Evolutionary conservation across 2,329 filamentous ascomycete species (phyloP).

Genomic region (Alternaria sp.): DNA sequence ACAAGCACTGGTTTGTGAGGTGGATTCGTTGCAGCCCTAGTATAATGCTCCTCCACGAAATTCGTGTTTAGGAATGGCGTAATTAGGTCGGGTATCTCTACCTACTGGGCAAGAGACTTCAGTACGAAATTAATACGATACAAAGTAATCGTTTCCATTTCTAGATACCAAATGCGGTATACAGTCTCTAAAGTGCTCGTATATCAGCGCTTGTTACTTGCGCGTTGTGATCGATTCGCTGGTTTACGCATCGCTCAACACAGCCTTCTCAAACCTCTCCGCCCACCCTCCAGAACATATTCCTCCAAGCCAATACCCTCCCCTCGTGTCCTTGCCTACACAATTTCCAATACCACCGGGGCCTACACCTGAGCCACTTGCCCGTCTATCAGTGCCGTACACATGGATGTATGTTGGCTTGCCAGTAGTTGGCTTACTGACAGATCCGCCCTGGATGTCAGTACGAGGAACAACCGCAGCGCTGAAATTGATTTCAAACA

Average conservation of each 20-base stretch:
- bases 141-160: not conserved
- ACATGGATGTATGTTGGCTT: constrained; percentile 6
- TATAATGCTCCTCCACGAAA: not conserved
- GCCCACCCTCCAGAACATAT: constrained; percentile 6
- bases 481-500: constrained; percentile 28
- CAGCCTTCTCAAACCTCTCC: constrained; percentile 5
- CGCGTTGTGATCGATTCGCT: not conserved
- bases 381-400: constrained; percentile 2
- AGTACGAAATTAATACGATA: not conserved
- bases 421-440: not conserved
- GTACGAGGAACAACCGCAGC: constrained; percentile 19
- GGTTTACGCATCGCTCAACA: not conserved
- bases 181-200: not conserved
- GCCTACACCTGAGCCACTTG: constrained; percentile 8
- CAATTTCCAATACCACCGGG: constrained; percentile 18
- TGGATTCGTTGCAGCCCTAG: not conserved
- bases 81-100: not conserved
- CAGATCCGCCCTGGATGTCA: too few relatives aligned
- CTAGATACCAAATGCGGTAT: not conserved
- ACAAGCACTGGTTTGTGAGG: not conserved
- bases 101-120: not conserved
- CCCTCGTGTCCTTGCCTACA: constrained; percentile 28
- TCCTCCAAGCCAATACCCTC: constrained; percentile 29
- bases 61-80: not conserved
- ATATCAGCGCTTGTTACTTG: not conserved